Conservation (phyloP, 768 basidiomycete genomes). For the Termitomyces sp. region DNA sequence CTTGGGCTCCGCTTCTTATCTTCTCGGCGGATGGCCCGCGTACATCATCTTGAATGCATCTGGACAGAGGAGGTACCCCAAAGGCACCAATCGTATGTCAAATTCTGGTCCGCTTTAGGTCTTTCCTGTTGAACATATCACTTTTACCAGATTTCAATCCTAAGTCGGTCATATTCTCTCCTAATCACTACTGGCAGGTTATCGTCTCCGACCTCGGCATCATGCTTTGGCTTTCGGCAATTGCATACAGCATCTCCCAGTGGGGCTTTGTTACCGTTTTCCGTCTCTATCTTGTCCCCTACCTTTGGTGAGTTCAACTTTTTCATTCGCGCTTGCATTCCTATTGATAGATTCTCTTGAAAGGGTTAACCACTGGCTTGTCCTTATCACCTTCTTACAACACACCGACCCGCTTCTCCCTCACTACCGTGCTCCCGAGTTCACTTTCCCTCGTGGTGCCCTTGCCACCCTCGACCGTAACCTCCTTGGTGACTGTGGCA, state of each 20-base stretch:
- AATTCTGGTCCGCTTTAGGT: not conserved
- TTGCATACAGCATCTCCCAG: constrained; percentile 50
- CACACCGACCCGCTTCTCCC: constrained; percentile 95
- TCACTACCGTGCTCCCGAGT: constrained; percentile 85
- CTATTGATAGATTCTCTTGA: not conserved
- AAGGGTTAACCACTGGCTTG: constrained; percentile 92
- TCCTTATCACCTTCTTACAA: constrained; percentile 95
- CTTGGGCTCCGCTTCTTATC: constrained; percentile 45
- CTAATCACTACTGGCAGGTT: constrained; percentile 72
- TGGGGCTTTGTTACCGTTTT: constrained; percentile 71
- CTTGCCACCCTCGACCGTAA: constrained; percentile 86
- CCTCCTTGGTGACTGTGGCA: constrained; percentile 73
- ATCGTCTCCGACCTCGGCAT: constrained; percentile 82
- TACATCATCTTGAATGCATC: constrained; percentile 82
- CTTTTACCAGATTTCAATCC: constrained; percentile 66
- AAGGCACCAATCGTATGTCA: constrained; percentile 69
- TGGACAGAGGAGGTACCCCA: constrained; percentile 79
- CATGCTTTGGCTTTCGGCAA: constrained; percentile 57
- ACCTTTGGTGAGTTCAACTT: constrained; percentile 58
- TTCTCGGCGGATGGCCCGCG: constrained; percentile 82
- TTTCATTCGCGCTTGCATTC: not conserved
- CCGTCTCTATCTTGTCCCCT: constrained; percentile 79
- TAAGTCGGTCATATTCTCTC: constrained; percentile 71
- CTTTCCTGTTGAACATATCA: not conserved
- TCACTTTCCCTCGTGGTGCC: constrained; percentile 93